Base-by-base conservation (phyloP, 2,329 filamentous ascomycete genomes). In the Sporothrix globosa region DNA sequence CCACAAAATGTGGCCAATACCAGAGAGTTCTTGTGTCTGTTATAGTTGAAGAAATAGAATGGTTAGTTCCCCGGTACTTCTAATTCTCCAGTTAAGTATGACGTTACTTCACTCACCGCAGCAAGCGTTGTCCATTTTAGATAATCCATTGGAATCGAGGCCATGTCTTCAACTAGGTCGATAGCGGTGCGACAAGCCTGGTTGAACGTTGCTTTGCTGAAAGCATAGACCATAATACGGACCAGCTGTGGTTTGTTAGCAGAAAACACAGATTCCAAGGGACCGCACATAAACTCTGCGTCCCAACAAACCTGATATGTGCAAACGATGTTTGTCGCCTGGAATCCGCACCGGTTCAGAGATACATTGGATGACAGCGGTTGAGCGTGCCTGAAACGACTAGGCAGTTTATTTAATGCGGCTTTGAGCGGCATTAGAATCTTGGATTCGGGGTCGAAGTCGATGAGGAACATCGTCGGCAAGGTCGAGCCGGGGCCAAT, bases 321-420 rank as follows among this genome's bases (percentile, higher is more conserved):
- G 41, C 70, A 71, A 7, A 60, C 48, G 21, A 71, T 71, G 50
- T 71, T 71, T 4, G 67, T 60, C 17, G 41, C 70, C 30, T 71
- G 70, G 30, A 71, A 71, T 7, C 70, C 70, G 24, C 70, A 69
- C 14, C 70, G 44, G 27, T 71, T 71, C 34, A 48, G 48, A 24
- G 56, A 50, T 17, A 54, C 39, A 30, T 71, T 44, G 9, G 66
- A 30, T 0, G 69, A 71, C 1, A 54, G 44, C 4, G 66, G 67
- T 10, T 46, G 24, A 5, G 58, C 69, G 1, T 39, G n/a, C 5
- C 39, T 17, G n/a, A 71, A 71, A 2, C 60, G 66, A 10, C 27
- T 41, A 1, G 60, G 58, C 1, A 71, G 66, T 4, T 30, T 44
- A 1, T 56, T 21, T 3, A 63, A 17, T 9, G 66, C 58, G 0